A percentile compares a stretch with the other conserved stretches of the same genome.
These are phyloP conservation scores for Pythium sukuiense DNA, from an alignment of 352 stramenopile genomes.

Conservation along the genomic window DNA sequence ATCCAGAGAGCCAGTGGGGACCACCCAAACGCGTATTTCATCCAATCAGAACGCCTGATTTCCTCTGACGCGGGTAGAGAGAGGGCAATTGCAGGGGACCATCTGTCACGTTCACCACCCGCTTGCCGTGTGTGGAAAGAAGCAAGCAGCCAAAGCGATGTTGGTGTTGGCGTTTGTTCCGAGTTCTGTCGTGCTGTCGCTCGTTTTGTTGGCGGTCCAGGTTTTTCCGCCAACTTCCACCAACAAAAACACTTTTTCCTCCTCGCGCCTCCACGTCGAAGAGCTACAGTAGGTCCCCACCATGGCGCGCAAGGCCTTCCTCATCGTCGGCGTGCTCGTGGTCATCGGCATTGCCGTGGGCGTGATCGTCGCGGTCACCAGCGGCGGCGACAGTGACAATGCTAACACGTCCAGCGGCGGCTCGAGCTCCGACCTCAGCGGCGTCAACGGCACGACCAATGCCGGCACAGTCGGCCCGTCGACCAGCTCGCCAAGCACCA, in stretches of 20 bases:
- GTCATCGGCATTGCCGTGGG: conserved; percentile 63
- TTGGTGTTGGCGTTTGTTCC: conserved; percentile 19
- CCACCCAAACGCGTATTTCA: conserved; percentile 23
- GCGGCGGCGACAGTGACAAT: conserved; percentile 35
- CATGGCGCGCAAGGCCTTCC: conserved; percentile 59
- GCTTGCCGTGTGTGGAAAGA: conserved; percentile 2
- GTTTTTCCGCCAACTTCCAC: not conserved
- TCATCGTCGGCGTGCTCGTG: conserved; percentile 68
- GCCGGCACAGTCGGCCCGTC: conserved; percentile 13
- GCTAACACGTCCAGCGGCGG: conserved; percentile 13
- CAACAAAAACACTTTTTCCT: conserved; percentile 22
- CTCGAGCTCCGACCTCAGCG: not conserved
- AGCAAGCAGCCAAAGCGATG: not conserved
- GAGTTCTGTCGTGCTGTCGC: not conserved
- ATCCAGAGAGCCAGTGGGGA: conserved; percentile 17
- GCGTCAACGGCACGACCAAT: conserved; percentile 10
- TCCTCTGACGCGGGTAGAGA: conserved; percentile 16
- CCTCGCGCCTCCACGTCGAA: conserved; percentile 7
- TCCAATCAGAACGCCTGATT: conserved; percentile 15
- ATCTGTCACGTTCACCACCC: conserved; percentile 3
- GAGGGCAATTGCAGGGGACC: not conserved
- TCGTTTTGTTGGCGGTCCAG: conserved; percentile 8
- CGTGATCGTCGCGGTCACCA: conserved; percentile 67
- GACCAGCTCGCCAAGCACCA: conserved; percentile 37
- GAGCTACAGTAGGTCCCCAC: conserved; percentile 1